Conservation (phyloP, 169 alveolate genomes). For the Neospora caninum region DNA sequence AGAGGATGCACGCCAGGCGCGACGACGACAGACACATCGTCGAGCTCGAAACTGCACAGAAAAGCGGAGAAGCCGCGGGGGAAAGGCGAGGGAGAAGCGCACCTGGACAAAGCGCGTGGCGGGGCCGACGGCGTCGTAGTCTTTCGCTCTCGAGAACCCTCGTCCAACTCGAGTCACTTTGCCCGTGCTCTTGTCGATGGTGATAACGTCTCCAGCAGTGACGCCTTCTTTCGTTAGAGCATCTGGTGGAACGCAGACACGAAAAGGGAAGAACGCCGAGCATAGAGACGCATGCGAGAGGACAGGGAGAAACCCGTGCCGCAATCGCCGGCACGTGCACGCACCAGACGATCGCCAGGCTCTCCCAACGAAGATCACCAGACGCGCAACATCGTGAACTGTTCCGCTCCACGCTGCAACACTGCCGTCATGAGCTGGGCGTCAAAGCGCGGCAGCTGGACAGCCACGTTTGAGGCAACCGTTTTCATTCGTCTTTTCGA, state of each 20-base stretch:
- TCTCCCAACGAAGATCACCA: too few relatives aligned
- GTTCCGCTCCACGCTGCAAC: too few relatives aligned
- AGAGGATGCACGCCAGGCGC: too few relatives aligned
- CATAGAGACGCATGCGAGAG: not conserved
- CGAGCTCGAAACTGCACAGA: not conserved
- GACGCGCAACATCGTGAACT: too few relatives aligned
- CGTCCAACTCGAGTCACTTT: conserved; percentile 97
- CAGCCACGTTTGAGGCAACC: too few relatives aligned
- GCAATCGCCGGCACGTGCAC: too few relatives aligned
- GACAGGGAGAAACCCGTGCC: not conserved
- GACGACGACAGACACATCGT: not conserved
- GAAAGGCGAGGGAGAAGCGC: too few relatives aligned
- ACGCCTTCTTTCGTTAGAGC: conserved; percentile 83
- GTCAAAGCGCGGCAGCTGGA: too few relatives aligned
- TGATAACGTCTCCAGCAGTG: conserved; percentile 92
- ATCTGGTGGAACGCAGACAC: conserved; percentile 46
- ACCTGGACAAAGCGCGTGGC: conserved; percentile 83
- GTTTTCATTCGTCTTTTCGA: too few relatives aligned
- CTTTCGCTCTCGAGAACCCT: conserved; percentile 95
- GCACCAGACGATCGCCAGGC: too few relatives aligned
- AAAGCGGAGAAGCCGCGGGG: not conserved
- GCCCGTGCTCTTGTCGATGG: conserved; percentile 97
- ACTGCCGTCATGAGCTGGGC: too few relatives aligned
- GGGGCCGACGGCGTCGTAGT: conserved; percentile 98
- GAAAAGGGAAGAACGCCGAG: not conserved